These are phyloP conservation scores for Usnea hakonensis DNA, from an alignment of 495 filamentous ascomycete genomes.

Conservation along the genomic window DNA sequence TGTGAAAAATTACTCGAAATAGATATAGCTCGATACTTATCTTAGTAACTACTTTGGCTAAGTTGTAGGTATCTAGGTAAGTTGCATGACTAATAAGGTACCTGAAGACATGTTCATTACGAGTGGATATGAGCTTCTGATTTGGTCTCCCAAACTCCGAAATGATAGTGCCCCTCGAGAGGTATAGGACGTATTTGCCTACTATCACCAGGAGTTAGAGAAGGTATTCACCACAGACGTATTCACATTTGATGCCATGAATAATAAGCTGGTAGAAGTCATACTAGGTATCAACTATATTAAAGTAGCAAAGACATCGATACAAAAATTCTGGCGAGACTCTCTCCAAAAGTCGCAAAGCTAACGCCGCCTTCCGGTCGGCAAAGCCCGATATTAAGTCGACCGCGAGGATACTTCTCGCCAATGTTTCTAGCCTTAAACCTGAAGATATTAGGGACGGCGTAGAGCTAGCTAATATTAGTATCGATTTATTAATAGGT, in stretches of 20 bases:
- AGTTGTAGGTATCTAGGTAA: conserved; percentile 46
- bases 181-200: conserved; percentile 40
- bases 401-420: conserved; percentile 27
- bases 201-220: conserved; percentile 31
- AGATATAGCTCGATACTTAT: conserved; percentile 35
- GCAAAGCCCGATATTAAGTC: conserved; percentile 23
- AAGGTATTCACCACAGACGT: conserved; percentile 40
- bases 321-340: conserved; percentile 28
- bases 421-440: conserved; percentile 39
- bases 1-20: conserved; percentile 29
- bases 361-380: background rate
- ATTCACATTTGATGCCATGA: conserved; percentile 42
- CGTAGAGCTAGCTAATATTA: conserved; percentile 38
- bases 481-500: conserved; percentile 49
- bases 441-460: conserved; percentile 34
- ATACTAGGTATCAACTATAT: conserved; percentile 45
- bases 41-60: conserved; percentile 42
- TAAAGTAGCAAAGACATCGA: conserved; percentile 39
- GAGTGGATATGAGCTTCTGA: conserved; percentile 40
- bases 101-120: conserved; percentile 42
- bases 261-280: conserved; percentile 36
- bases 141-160: conserved; percentile 35
- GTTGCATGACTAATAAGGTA: conserved; percentile 41
- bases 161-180: conserved; percentile 24
- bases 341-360: background rate